phyloP scores from a whole-genome alignment of 2,329 filamentous ascomycete genomes.

The Colletotrichum neosansevieriae region DNA sequence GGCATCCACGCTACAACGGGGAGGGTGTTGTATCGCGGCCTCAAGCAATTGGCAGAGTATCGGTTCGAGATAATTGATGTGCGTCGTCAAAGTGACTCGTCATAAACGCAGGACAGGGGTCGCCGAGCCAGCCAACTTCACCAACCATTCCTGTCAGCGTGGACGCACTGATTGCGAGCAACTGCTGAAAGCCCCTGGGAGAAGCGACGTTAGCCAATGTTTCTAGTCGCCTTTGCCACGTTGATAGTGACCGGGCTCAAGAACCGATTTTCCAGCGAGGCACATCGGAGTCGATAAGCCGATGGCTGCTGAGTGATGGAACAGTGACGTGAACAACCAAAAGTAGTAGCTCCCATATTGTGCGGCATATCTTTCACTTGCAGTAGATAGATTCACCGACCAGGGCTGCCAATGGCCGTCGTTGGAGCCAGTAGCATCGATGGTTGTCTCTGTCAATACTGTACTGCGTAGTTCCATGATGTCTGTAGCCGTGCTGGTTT shows the following conservation, averaged over 20 bases:
- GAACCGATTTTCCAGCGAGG: neutral
- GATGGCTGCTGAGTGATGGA: neutral
- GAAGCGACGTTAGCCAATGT: slow-evolving; percentile 16
- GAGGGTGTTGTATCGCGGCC: slow-evolving; percentile 4
- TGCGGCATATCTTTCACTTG: too few relatives aligned
- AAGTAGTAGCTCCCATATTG: too few relatives aligned
- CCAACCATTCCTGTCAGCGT: neutral
- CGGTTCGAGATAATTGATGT: slow-evolving; percentile 22
- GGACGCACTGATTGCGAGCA: neutral
- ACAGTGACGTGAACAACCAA: slow-evolving; percentile 2
- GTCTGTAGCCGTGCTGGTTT: too few relatives aligned
- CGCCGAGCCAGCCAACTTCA: slow-evolving; percentile 1
- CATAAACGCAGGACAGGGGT: slow-evolving; percentile 21
- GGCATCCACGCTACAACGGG: slow-evolving; percentile 13
- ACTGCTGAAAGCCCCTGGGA: too few relatives aligned
- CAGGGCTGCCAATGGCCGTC: neutral
- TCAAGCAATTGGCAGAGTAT: slow-evolving; percentile 5
- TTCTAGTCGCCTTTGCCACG: slow-evolving; percentile 3
- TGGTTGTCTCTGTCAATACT: too few relatives aligned
- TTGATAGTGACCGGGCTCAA: too few relatives aligned
- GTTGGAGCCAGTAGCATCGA: too few relatives aligned
- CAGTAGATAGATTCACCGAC: too few relatives aligned
- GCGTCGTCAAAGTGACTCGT: slow-evolving; percentile 28
- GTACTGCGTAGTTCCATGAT: too few relatives aligned
- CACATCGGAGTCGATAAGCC: slow-evolving; percentile 6